Base-by-base conservation (phyloP, 768 basidiomycete genomes). In the Punctularia strigosozonata region DNA sequence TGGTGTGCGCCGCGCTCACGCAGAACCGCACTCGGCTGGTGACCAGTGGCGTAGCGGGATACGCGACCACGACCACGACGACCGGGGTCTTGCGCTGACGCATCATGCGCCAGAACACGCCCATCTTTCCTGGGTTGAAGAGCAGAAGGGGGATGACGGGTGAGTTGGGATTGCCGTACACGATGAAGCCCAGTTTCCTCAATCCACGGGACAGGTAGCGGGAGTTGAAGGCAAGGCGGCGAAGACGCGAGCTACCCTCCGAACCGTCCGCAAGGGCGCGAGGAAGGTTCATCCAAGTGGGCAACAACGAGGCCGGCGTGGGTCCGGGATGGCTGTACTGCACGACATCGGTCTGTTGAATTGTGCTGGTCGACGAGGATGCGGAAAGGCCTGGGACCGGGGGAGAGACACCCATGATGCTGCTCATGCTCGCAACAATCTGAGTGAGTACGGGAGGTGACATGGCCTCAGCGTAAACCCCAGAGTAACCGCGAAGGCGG, bases 121-220 rank as follows among this genome's bases (percentile, higher is more conserved):
- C 73, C 88, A 97, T 89, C 66, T 95, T 97, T 37, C 85, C 92
- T 0, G 87, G 87, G 56, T 88, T 77, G 71, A 89, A 98, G 23
- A 98, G 62, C 37, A 99, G 66, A 32, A 98, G 65, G 0, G 95
- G 94, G 3, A 98, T 82, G 50, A 99, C 87, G 2, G 95, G 94
- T 20, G 88, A 90, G 48, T 88, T 78, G 25, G 79, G 73, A 58
- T 87, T 79, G 0, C 94, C 94, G 51, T 91, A 95, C 5, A 86
- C 87, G 65, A 99, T 94, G 69, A 99, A 99, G 0, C 95, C 95
- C 24, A 99, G 76, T 52, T 88, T 92, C 50, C 73, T 67, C 40
- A 99, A 69, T 1, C 79, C 94, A 4, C 71, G 71, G 46, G 84
- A 80, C 36, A 99, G 79, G 63, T 98, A 99, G 17, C 90, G 77